Evolutionary conservation across 345 rosid genomes (phyloP).

Genomic region (Euphorbia pulcherrima): DNA sequence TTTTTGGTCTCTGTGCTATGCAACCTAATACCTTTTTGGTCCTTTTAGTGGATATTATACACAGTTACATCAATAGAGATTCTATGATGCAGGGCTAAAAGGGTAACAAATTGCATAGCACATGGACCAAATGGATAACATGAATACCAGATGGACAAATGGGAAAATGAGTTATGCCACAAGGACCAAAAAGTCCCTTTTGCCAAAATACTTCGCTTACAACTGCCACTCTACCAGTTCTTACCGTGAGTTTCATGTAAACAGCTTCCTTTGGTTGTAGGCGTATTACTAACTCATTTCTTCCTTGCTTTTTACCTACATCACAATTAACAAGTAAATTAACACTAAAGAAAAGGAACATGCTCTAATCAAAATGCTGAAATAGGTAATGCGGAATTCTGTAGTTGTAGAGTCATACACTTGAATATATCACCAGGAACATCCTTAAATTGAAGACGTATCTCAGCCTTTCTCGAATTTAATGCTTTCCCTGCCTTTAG

Average conservation of each 20-base stretch:
- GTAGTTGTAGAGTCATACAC: conserved; percentile 41
- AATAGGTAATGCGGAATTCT: conserved; percentile 8
- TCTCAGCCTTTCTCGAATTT: conserved; percentile 95
- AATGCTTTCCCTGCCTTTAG: conserved; percentile 97
- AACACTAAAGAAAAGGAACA: background rate
- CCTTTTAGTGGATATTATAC: no score
- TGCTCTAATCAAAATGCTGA: background rate
- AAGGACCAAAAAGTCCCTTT: background rate
- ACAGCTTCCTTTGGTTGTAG: conserved; percentile 96
- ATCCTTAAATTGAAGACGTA: conserved; percentile 96
- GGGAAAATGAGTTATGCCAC: no score
- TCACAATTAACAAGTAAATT: conserved; percentile 12
- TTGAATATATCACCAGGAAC: conserved; percentile 96
- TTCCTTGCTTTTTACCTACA: conserved; percentile 87
- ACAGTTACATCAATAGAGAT: no score
- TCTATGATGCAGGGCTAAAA: no score
- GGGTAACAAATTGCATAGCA: no score
- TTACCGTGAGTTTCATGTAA: conserved; percentile 95
- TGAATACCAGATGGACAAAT: background rate
- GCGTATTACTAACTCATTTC: conserved; percentile 96
- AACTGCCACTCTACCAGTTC: conserved; percentile 2
- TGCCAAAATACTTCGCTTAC: background rate
- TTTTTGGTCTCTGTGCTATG: no score
- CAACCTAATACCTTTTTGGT: no score
- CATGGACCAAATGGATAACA: no score